A percentile compares a stretch with the other conserved stretches of the same genome.
Evolutionary conservation across 495 filamentous ascomycete genomes (phyloP).

Genomic region (Annulohypoxylon nitens): DNA sequence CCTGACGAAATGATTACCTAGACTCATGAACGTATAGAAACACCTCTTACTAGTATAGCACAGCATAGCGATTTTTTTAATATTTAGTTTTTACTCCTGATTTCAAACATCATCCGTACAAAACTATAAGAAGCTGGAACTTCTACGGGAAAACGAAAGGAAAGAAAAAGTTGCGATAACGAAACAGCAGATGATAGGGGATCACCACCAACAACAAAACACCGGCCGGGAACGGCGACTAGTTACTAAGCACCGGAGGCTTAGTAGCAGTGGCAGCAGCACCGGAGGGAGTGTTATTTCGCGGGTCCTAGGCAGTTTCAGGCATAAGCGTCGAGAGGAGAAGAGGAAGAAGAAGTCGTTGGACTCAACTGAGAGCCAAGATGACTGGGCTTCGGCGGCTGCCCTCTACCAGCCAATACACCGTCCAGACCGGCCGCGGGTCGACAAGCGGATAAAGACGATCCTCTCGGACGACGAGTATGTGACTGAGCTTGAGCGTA

Average conservation of each 20-base stretch:
- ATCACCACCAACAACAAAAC: slow-evolving; percentile 4
- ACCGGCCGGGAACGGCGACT: slow-evolving; percentile 1
- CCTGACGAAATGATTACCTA: slow-evolving; percentile 32
- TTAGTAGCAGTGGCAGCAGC: slow-evolving; percentile 6
- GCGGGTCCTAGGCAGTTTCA: slow-evolving; percentile 40
- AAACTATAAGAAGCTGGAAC: background rate
- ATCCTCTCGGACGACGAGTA: slow-evolving; percentile 31
- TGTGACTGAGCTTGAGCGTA: slow-evolving; percentile 19
- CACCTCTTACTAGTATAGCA: slow-evolving; percentile 11
- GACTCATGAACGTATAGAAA: slow-evolving; percentile 22
- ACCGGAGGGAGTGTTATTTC: slow-evolving; percentile 28
- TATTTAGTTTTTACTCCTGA: background rate
- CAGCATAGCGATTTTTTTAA: slow-evolving; percentile 27
- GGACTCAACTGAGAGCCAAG: background rate
- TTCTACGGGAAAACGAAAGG: background rate
- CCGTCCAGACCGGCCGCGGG: slow-evolving; percentile 40
- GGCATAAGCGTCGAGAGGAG: slow-evolving; percentile 23
- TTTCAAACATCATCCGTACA: background rate
- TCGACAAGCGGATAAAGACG: slow-evolving; percentile 27
- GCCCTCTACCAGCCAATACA: slow-evolving; percentile 41
- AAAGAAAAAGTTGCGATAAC: background rate
- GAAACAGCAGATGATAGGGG: slow-evolving; percentile 27
- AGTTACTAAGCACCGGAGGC: slow-evolving; percentile 2
- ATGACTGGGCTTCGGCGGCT: slow-evolving; percentile 22
- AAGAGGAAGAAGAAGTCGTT: slow-evolving; percentile 11